A percentile compares a stretch with the other conserved stretches of the same genome.
Conservation (phyloP, 2,329 filamentous ascomycete genomes). For the Monilinia fructigena region DNA sequence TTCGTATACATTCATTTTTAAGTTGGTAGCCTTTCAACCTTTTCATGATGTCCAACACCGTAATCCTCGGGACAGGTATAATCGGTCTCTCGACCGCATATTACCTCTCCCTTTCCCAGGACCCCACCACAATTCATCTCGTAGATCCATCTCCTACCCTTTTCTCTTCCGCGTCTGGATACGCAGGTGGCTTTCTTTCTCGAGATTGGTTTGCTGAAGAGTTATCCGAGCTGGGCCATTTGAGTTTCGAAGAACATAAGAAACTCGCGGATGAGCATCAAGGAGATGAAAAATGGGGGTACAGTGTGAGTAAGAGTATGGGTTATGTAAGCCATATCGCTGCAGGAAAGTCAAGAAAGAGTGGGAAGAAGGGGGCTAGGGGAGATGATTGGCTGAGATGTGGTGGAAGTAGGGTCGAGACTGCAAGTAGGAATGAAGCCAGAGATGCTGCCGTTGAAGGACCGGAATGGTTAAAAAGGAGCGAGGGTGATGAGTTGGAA, state of each 20-base stretch:
- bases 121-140: constrained; percentile 52
- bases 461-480: constrained; percentile 59
- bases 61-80: constrained; percentile 69
- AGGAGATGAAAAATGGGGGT: constrained; percentile 51
- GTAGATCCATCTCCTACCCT: constrained; percentile 58
- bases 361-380: constrained; percentile 44
- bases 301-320: constrained; percentile 54
- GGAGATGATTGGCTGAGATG: constrained; percentile 65
- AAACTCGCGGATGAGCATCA: constrained; percentile 28
- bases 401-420: constrained; percentile 45
- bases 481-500: constrained; percentile 56
- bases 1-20: neutral
- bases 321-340: constrained; percentile 48
- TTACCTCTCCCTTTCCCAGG: constrained; percentile 58
- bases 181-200: constrained; percentile 68
- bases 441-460: constrained; percentile 33
- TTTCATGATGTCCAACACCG: constrained; percentile 38
- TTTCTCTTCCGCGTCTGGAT: constrained; percentile 72
- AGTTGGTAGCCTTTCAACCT: neutral
- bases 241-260: constrained; percentile 67
- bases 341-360: constrained; percentile 26
- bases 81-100: constrained; percentile 71
- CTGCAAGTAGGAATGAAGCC: constrained; percentile 51
- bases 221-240: constrained; percentile 56
- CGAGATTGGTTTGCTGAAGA: constrained; percentile 41